phyloP scores from a whole-genome alignment of 192 early-diverging fungal genomes.

The Diversispora eburnea region DNA sequence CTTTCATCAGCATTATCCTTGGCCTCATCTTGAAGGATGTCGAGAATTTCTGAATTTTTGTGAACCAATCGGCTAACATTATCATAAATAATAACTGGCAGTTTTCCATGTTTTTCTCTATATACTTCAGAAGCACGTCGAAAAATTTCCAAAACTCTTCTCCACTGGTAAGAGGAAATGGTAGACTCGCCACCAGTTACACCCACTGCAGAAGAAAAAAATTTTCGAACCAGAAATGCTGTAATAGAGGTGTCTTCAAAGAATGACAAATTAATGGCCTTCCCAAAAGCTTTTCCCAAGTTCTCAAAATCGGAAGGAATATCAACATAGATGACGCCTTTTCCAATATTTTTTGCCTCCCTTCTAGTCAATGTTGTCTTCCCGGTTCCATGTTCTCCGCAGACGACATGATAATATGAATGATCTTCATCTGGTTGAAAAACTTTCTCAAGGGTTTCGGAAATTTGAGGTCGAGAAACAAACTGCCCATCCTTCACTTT shows the following conservation, averaged over 20 bases:
- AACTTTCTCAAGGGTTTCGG: slow-evolving; percentile 3
- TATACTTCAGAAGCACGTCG: not conserved
- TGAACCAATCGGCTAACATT: not conserved
- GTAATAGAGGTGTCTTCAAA: not conserved
- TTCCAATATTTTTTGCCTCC: slow-evolving; percentile 16
- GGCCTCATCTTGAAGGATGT: slow-evolving; percentile 24
- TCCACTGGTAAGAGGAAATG: not conserved
- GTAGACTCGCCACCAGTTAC: not conserved
- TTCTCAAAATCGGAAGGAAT: slow-evolving; percentile 1
- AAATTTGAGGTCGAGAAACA: slow-evolving; percentile 10
- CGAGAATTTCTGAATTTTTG: not conserved
- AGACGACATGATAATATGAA: not conserved
- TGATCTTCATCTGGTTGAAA: slow-evolving; percentile 6
- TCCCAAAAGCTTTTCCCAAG: slow-evolving; percentile 2
- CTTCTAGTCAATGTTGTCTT: slow-evolving; percentile 20
- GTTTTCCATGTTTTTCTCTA: slow-evolving; percentile 2
- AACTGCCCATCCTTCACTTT: not conserved
- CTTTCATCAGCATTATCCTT: slow-evolving; percentile 17
- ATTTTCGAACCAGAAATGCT: not conserved
- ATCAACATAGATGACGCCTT: slow-evolving; percentile 24
- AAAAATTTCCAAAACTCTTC: slow-evolving; percentile 6
- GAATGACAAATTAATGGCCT: slow-evolving; percentile 4
- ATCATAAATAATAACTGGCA: slow-evolving; percentile 10
- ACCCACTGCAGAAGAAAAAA: not conserved
- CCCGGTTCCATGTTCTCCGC: slow-evolving; percentile 27